Conservation (phyloP, 2,329 filamentous ascomycete species). For the Phyllosticta paracitricarpa region DNA sequence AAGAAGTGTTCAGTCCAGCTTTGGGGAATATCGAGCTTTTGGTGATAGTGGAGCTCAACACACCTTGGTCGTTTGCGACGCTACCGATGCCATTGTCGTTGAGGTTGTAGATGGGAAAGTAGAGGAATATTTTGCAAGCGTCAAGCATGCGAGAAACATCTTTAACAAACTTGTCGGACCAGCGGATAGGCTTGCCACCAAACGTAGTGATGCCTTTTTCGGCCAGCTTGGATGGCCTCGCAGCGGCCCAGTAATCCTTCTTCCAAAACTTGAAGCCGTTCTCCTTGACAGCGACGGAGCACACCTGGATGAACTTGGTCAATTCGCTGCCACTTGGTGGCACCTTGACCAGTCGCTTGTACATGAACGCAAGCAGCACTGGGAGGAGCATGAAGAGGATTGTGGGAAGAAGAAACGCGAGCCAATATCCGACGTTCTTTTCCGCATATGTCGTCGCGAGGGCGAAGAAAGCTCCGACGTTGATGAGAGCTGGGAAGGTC, state of each 20-base stretch:
- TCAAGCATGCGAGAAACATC: conserved; percentile 25
- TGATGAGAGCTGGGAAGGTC: conserved; percentile 11
- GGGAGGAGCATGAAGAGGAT: conserved; percentile 22
- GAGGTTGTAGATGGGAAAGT: conserved; percentile 29
- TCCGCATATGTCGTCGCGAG: conserved; percentile 33
- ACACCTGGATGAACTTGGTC: conserved; percentile 24
- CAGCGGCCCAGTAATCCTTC: conserved; percentile 23
- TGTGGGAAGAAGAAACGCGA: conserved; percentile 28
- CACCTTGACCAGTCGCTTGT: conserved; percentile 24
- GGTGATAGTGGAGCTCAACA: neutral
- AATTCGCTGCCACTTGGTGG: conserved; percentile 27
- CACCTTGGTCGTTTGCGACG: conserved; percentile 18
- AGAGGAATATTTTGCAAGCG: conserved; percentile 28
- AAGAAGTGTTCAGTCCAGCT: neutral
- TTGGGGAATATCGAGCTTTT: neutral
- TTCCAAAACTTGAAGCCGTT: conserved; percentile 28
- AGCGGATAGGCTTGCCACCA: conserved; percentile 15
- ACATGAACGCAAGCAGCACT: conserved; percentile 19
- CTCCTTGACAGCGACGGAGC: conserved; percentile 21
- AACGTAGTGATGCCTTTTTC: conserved; percentile 15
- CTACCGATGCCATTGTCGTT: conserved; percentile 42
- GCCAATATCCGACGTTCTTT: conserved; percentile 32
- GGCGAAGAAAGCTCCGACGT: conserved; percentile 25
- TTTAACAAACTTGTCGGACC: conserved; percentile 27
- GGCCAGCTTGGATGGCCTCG: conserved; percentile 23